Evolutionary conservation across 495 filamentous ascomycete species (phyloP).

Genomic region (Physcia stellaris): DNA sequence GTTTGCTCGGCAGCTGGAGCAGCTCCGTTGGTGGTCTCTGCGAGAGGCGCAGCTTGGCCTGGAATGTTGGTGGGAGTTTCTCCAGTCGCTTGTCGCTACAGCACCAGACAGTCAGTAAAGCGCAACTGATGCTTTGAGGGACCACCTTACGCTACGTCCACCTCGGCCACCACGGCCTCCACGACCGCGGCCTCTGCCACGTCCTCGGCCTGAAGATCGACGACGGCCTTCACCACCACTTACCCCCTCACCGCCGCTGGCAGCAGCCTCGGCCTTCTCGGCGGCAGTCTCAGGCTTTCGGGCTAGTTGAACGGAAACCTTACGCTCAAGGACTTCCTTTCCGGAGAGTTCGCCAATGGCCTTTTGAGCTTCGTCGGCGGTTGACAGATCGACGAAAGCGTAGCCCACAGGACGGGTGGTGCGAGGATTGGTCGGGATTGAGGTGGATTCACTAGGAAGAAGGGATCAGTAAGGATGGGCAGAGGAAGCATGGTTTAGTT

Average conservation of each 20-base stretch:
- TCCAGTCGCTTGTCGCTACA: conserved; percentile 19
- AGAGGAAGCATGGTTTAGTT: background rate
- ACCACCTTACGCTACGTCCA: conserved; percentile 50
- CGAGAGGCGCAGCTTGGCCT: conserved; percentile 37
- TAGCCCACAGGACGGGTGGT: conserved; percentile 97
- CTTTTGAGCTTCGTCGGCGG: conserved; percentile 82
- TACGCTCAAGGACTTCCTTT: conserved; percentile 91
- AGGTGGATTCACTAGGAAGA: conserved; percentile 78
- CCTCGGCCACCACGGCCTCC: conserved; percentile 51
- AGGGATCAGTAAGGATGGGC: conserved; percentile 11
- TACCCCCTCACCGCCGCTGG: conserved; percentile 45
- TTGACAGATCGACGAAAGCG: conserved; percentile 95
- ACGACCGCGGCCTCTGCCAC: conserved; percentile 62
- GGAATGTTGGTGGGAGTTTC: conserved; percentile 39
- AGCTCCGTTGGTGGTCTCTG: conserved; percentile 48
- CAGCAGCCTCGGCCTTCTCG: conserved; percentile 53
- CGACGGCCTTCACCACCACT: conserved; percentile 64
- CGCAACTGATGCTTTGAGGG: background rate
- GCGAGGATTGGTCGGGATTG: conserved; percentile 97
- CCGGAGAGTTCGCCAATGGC: conserved; percentile 90
- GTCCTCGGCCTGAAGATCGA: conserved; percentile 61
- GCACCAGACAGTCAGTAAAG: background rate
- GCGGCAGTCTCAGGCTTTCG: conserved; percentile 85
- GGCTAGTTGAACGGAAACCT: conserved; percentile 96
- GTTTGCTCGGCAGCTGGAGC: conserved; percentile 36